A percentile compares a stretch with the other conserved stretches of the same genome.
phyloP scores from a whole-genome alignment of 768 basidiomycete species.

The Tremella fuciformis region DNA sequence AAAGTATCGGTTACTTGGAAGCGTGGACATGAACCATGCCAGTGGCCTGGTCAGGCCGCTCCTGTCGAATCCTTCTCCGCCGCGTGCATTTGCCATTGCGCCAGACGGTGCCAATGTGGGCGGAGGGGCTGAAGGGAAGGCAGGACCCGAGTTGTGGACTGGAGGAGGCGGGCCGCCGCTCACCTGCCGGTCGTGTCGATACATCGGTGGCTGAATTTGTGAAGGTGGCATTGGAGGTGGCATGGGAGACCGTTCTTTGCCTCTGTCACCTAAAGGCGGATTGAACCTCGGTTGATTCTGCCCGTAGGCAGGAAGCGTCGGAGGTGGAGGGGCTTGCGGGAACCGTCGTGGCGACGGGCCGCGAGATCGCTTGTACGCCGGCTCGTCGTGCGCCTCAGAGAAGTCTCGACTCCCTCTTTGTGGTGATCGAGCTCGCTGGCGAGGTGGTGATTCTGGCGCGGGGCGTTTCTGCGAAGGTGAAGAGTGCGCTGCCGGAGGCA shows the following conservation, averaged over 20 bases:
- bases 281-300: background rate
- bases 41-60: conserved; percentile 56
- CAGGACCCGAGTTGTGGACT: background rate
- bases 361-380: background rate
- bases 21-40: conserved; percentile 76
- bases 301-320: too few relatives aligned
- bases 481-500: background rate
- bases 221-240: background rate
- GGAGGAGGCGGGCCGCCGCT: too few relatives aligned
- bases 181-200: conserved; percentile 11
- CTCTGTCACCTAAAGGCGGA: background rate
- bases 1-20: conserved; percentile 71
- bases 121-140: conserved; percentile 28
- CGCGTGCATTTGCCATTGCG: background rate
- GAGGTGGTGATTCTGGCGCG: conserved; percentile 2
- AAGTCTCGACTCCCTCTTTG: background rate
- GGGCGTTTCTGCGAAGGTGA: conserved; percentile 4
- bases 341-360: background rate
- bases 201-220: conserved; percentile 2
- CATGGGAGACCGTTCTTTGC: conserved; percentile 5
- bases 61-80: background rate
- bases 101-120: conserved; percentile 28
- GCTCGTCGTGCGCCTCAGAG: background rate
- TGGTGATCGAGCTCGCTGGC: background rate
- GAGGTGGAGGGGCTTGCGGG: background rate